phyloP scores from a whole-genome alignment of 2,329 filamentous ascomycete species.

The Penicillium fuscoglaucum region DNA sequence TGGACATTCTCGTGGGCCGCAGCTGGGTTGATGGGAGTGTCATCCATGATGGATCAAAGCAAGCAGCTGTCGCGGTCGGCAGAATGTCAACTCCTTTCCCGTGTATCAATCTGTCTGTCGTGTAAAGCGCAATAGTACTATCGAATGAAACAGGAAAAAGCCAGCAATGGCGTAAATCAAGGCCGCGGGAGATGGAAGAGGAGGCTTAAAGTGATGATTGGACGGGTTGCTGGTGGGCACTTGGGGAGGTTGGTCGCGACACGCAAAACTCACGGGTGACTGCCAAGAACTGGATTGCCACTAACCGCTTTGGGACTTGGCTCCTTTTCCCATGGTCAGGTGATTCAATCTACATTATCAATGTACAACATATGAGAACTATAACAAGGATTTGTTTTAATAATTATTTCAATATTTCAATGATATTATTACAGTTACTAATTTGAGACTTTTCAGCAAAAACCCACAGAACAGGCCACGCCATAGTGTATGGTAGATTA shows the following conservation, averaged over 20 bases:
- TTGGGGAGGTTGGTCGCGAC: slow-evolving; percentile 35
- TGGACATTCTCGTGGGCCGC: slow-evolving; percentile 33
- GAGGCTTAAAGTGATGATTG: slow-evolving; percentile 23
- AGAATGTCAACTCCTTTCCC: slow-evolving; percentile 34
- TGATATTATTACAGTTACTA: neutral
- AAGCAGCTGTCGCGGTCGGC: slow-evolving; percentile 33
- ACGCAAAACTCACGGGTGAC: slow-evolving; percentile 36
- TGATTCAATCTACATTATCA: neutral
- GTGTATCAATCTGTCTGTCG: slow-evolving; percentile 21
- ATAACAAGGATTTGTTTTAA: neutral
- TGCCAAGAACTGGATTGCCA: slow-evolving; percentile 29
- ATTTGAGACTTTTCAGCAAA: too few relatives aligned
- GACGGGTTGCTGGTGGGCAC: slow-evolving; percentile 26
- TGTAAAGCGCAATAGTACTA: slow-evolving; percentile 16
- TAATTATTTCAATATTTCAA: neutral
- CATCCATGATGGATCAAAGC: slow-evolving; percentile 40
- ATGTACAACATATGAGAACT: neutral
- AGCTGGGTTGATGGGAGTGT: slow-evolving; percentile 30
- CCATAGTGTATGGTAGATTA: neutral
- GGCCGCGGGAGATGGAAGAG: slow-evolving; percentile 17
- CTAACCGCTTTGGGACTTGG: slow-evolving; percentile 20
- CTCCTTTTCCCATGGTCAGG: neutral
- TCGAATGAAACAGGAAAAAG: slow-evolving; percentile 5
- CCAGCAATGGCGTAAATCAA: slow-evolving; percentile 6
- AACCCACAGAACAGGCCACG: neutral